Conservation (phyloP, 305 asterid genomes). For the Fraxinus greggii region DNA sequence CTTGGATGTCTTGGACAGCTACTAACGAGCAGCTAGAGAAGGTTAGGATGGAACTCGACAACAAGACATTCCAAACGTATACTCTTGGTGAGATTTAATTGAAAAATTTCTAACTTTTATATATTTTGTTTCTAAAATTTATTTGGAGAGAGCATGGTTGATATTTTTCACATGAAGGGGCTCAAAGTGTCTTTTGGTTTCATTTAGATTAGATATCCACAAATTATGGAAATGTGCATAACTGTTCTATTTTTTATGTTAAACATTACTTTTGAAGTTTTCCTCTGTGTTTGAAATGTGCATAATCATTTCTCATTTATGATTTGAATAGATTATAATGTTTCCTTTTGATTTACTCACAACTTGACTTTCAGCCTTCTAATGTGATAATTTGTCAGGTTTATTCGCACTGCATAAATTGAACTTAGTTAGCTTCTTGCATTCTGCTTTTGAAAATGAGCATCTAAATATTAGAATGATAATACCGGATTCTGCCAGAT, state of each 20-base stretch:
- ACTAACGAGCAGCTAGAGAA: constrained; percentile 81
- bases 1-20: constrained; percentile 94
- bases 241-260: not conserved
- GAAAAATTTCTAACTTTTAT: not conserved
- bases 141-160: not conserved
- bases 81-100: constrained; percentile 63
- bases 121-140: constrained; percentile 13
- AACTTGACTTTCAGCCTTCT: not conserved
- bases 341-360: not conserved
- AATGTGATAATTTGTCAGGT: not conserved
- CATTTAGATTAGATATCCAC: constrained; percentile 2
- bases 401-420: not conserved
- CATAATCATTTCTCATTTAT: not conserved
- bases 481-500: not conserved
- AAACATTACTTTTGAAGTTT: not conserved
- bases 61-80: constrained; percentile 65
- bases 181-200: not conserved
- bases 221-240: not conserved
- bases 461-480: not conserved
- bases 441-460: not conserved
- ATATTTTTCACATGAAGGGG: not conserved
- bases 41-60: constrained; percentile 87
- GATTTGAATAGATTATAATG: not conserved
- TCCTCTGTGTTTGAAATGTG: not conserved
- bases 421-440: not conserved